A percentile compares a stretch with the other conserved stretches of the same genome.
These are phyloP conservation scores for Colletotrichum theobromicola DNA, from an alignment of 2,329 filamentous ascomycete genomes.

Conservation along the genomic window DNA sequence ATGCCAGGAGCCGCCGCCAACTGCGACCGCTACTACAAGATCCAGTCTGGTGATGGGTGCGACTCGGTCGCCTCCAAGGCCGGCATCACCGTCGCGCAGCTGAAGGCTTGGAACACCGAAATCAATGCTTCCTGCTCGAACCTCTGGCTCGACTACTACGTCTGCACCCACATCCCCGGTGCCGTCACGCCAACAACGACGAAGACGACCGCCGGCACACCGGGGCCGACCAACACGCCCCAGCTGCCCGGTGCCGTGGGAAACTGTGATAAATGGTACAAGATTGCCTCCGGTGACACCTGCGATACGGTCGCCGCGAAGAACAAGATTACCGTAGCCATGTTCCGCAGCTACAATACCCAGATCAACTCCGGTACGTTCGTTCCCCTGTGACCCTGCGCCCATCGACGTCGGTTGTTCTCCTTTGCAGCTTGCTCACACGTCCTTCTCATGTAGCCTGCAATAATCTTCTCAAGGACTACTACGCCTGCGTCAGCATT, in stretches of 20 bases:
- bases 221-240: background rate
- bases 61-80: background rate
- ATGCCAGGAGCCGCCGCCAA: background rate
- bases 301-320: conserved; percentile 15
- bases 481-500: background rate
- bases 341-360: background rate
- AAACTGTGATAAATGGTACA: conserved; percentile 20
- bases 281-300: conserved; percentile 17
- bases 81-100: conserved; percentile 32
- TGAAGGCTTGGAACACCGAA: conserved; percentile 4
- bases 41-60: background rate
- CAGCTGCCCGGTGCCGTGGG: background rate
- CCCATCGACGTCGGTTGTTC: background rate
- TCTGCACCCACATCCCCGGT: background rate
- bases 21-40: conserved; percentile 2
- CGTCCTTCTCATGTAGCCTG: background rate
- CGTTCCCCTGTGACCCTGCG: background rate
- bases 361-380: background rate
- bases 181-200: too few relatives aligned
- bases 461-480: background rate
- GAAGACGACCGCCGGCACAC: background rate
- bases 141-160: conserved; percentile 6
- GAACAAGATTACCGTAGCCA: background rate
- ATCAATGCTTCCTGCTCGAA: background rate
- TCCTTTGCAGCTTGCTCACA: background rate